A percentile compares a stretch with the other conserved stretches of the same genome.
Evolutionary conservation across 164 flowering plant genomes (phyloP).

Genomic region (Buxus sempervirens): DNA sequence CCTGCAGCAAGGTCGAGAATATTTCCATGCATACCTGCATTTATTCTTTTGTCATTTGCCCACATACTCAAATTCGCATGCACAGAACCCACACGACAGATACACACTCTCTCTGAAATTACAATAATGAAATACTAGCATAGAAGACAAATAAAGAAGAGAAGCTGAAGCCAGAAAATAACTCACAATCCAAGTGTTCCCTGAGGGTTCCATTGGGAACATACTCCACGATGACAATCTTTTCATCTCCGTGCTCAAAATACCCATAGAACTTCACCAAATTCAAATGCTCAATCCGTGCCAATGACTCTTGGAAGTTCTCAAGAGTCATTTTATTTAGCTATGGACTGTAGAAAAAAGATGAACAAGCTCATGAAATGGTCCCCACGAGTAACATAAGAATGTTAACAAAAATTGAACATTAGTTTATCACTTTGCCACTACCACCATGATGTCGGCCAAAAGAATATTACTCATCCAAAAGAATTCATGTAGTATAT

Average conservation of each 20-base stretch:
- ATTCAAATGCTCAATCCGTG: constrained; percentile 79
- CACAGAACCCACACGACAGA: background rate
- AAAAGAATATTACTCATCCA: too few species aligned
- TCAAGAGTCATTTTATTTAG: too few species aligned
- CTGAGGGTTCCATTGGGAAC: constrained; percentile 93
- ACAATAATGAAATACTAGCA: background rate
- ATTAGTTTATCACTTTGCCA: too few species aligned
- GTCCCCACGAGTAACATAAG: too few species aligned
- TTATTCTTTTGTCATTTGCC: background rate
- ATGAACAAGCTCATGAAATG: too few species aligned
- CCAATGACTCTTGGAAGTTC: too few species aligned
- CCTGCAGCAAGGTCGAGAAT: background rate
- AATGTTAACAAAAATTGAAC: too few species aligned
- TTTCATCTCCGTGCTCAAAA: constrained; percentile 72
- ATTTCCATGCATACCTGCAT: background rate
- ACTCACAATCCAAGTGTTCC: constrained; percentile 90
- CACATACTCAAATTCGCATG: too few species aligned
- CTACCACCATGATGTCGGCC: too few species aligned
- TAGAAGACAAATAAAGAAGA: background rate
- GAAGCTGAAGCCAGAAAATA: constrained; percentile 2
- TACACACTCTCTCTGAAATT: background rate
- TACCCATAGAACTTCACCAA: constrained; percentile 73
- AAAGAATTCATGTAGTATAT: too few species aligned
- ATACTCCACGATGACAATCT: constrained; percentile 78
- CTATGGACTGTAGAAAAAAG: too few species aligned